Evolutionary conservation across 495 filamentous ascomycete genomes (phyloP).

Genomic region (Xylaria acuta): DNA sequence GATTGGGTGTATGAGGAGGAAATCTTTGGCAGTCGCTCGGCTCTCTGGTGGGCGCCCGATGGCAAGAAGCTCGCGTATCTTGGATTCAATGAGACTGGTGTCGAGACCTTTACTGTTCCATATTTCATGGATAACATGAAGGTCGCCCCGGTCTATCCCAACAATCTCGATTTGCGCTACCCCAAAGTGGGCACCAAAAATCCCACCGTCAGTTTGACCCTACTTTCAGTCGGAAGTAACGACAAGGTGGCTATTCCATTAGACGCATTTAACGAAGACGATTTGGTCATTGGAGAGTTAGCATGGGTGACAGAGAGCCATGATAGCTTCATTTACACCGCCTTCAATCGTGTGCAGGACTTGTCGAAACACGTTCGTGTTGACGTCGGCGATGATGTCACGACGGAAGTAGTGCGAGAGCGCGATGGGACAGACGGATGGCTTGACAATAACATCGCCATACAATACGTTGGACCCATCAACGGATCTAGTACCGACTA

Average conservation of each 20-base stretch:
- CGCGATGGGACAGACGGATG: slow-evolving; percentile 62
- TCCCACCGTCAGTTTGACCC: slow-evolving; percentile 58
- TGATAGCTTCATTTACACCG: slow-evolving; percentile 57
- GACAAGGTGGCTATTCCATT: slow-evolving; percentile 44
- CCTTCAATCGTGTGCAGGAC: slow-evolving; percentile 65
- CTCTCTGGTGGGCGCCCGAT: slow-evolving; percentile 65
- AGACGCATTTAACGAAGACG: slow-evolving; percentile 53
- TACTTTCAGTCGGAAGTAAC: slow-evolving; percentile 50
- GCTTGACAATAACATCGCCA: slow-evolving; percentile 60
- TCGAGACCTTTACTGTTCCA: slow-evolving; percentile 61
- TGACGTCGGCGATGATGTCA: slow-evolving; percentile 52
- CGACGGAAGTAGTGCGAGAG: slow-evolving; percentile 53
- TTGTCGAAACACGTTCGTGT: slow-evolving; percentile 56
- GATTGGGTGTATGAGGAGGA: slow-evolving; percentile 72
- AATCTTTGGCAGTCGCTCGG: slow-evolving; percentile 56
- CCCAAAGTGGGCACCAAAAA: slow-evolving; percentile 66
- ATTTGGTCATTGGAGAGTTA: slow-evolving; percentile 63
- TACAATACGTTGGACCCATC: slow-evolving; percentile 51
- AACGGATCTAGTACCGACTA: slow-evolving; percentile 44
- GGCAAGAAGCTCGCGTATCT: slow-evolving; percentile 62
- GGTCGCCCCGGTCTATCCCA: slow-evolving; percentile 57
- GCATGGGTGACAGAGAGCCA: slow-evolving; percentile 62
- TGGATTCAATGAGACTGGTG: slow-evolving; percentile 64
- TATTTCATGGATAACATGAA: slow-evolving; percentile 61
- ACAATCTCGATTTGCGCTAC: slow-evolving; percentile 58